Evolutionary conservation across 805 yeast genomes (phyloP).

Genomic region (Cyberlindnera bimundalis): DNA sequence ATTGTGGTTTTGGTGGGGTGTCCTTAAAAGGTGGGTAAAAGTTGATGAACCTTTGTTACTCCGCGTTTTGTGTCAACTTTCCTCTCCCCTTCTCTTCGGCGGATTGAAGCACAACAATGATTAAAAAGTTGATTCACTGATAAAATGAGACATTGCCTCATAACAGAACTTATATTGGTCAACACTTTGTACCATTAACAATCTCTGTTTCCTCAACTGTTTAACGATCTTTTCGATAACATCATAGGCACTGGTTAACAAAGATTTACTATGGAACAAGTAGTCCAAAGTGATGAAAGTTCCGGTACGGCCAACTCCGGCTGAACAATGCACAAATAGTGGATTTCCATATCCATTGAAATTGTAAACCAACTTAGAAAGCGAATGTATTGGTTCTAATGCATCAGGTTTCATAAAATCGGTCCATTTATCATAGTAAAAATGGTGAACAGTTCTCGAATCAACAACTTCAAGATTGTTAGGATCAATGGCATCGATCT

Average conservation of each 20-base stretch:
- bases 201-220: conserved; percentile 41
- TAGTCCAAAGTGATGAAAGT: conserved; percentile 72
- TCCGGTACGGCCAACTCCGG: conserved; percentile 97
- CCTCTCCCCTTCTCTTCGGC: no score
- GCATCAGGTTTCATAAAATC: conserved; percentile 68
- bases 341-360: conserved; percentile 37
- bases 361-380: conserved; percentile 30
- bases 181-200: conserved; percentile 47
- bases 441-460: conserved; percentile 45
- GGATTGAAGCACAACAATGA: no score
- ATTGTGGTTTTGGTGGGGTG: neutral
- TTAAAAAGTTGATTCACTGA: no score
- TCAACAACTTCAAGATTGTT: conserved; percentile 38
- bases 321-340: conserved; percentile 83
- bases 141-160: conserved; percentile 29
- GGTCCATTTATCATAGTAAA: conserved; percentile 77
- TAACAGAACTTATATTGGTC: conserved; percentile 45
- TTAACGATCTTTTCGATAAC: conserved; percentile 38
- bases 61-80: no score
- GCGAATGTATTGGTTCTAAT: conserved; percentile 31
- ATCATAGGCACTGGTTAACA: conserved; percentile 25
- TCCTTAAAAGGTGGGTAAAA: no score
- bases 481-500: conserved; percentile 24
- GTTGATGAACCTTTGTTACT: no score
- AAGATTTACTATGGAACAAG: conserved; percentile 25